These are phyloP conservation scores for Lentinula lateritia DNA, from an alignment of 768 basidiomycete species.

Conservation along the genomic window DNA sequence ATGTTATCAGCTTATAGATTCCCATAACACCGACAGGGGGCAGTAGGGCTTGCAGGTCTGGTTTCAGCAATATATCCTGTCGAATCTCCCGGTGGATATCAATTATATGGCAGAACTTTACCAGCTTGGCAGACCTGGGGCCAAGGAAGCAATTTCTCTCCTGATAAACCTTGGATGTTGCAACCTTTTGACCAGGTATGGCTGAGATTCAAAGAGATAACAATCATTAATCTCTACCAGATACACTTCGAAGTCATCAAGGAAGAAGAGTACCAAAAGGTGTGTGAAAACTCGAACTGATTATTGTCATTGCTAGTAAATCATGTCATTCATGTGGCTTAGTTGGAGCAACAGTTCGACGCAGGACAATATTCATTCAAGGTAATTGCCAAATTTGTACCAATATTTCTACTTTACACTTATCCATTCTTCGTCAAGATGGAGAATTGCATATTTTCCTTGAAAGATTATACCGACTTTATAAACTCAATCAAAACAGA, in stretches of 20 bases:
- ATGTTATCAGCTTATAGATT: neutral
- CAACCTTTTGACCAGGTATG: slow-evolving; percentile 60
- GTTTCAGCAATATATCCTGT: slow-evolving; percentile 64
- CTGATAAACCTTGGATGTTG: slow-evolving; percentile 53
- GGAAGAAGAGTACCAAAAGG: slow-evolving; percentile 45
- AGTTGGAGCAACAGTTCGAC: slow-evolving; percentile 49
- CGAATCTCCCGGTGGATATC: slow-evolving; percentile 62
- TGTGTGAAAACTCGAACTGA: slow-evolving; percentile 13
- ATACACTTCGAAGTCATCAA: slow-evolving; percentile 44
- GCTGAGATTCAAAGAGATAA: neutral
- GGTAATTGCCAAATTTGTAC: slow-evolving; percentile 20
- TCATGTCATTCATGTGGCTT: neutral
- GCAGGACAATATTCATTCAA: slow-evolving; percentile 48
- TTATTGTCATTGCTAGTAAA: too few relatives aligned
- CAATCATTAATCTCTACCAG: slow-evolving; percentile 17
- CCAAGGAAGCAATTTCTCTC: slow-evolving; percentile 37
- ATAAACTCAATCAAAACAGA: slow-evolving; percentile 35
- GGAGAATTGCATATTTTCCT: slow-evolving; percentile 46
- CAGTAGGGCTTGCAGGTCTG: slow-evolving; percentile 64
- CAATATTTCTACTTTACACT: neutral
- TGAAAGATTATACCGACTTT: slow-evolving; percentile 42
- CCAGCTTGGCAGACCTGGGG: slow-evolving; percentile 66
- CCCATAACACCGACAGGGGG: slow-evolving; percentile 35
- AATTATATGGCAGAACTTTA: slow-evolving; percentile 56
- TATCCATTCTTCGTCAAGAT: slow-evolving; percentile 25